Evolutionary conservation across 495 filamentous ascomycete species (phyloP).

Genomic region (Hypoxylon crocopeplum): DNA sequence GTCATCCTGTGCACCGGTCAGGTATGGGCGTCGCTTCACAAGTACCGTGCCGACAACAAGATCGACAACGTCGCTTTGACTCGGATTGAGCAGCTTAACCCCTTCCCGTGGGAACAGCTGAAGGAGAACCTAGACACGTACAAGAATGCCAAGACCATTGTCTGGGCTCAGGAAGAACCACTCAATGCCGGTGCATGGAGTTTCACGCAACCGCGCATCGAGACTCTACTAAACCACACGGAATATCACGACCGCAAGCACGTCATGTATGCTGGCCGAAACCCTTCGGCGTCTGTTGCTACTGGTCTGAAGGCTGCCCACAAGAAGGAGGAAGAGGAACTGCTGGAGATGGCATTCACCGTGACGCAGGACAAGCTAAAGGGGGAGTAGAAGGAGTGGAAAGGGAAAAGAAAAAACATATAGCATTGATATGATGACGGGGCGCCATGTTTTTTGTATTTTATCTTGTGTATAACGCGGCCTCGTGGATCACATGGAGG

Average conservation of each 20-base stretch:
- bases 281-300: conserved; percentile 88
- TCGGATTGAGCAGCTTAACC: conserved; percentile 95
- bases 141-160: conserved; percentile 94
- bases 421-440: conserved; percentile 23
- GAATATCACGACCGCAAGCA: conserved; percentile 90
- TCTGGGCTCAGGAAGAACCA: conserved; percentile 97
- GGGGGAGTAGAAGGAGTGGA: conserved; percentile 65
- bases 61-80: conserved; percentile 91
- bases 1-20: conserved; percentile 95
- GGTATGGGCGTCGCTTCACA: conserved; percentile 87
- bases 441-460: conserved; percentile 37
- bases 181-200: conserved; percentile 96
- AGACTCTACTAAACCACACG: conserved; percentile 92
- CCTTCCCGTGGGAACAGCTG: conserved; percentile 97
- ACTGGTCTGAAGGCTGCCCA: conserved; percentile 90
- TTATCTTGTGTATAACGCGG: conserved; percentile 43
- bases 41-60: conserved; percentile 84
- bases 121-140: conserved; percentile 95
- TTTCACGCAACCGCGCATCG: conserved; percentile 93
- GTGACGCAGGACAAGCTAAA: conserved; percentile 73
- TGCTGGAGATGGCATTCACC: conserved; percentile 75
- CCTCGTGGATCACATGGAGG: conserved; percentile 33
- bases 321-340: conserved; percentile 90
- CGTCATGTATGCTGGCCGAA: conserved; percentile 94
- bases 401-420: conserved; percentile 7